Base-by-base conservation (phyloP, 148 eudicot species). In the Oxyria digyna region DNA sequence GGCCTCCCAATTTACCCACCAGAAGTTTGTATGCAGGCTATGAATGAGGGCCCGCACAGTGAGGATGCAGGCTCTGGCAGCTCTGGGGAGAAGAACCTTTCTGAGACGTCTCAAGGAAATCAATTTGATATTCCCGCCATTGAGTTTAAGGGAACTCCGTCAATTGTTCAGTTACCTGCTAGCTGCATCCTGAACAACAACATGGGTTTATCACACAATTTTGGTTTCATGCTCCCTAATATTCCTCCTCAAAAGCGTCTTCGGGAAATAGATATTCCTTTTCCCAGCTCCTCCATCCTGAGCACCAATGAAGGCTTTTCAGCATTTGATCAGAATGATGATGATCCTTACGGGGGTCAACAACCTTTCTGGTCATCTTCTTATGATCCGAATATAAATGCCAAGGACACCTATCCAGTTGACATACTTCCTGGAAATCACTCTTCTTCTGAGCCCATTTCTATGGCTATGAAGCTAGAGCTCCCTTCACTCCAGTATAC, bases 401-500 rank as follows among this genome's bases (percentile, higher is more conserved):
- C 75, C 62, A 69, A 76, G 63, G 69, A 67, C 38, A 35, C 38
- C 38, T 35, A 6, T 35, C 38, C 38, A 35, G 6, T 35, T 2
- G 38, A 35, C 48, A 46, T 75, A 74, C 69, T 73, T 82, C 76
- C 71, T 27, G 87, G 90, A 71, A 81, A 87, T 88, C 91, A 87
- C 65, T 77, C 88, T 74, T 71, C 92, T 75, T 89, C 87, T 59
- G 83, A 86, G 84, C 87, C 96, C 74, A 33, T 72, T 63, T 69
- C 84, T 62, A 78, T 78, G 91, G 90, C 85, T 59, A 72, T 72
- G 96, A 89, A 87, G 90, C 20, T 72, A 79, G 93, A 90, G 92
- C 96, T 90, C 93, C 96, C 93, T 87, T 87, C 93, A 85, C 84
- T 90, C 96, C 96, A 90, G 85, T 81, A 73, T 67, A 21, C 65